Evolutionary conservation across 306 rosid species (phyloP).

Genomic region (Datisca glomerata): DNA sequence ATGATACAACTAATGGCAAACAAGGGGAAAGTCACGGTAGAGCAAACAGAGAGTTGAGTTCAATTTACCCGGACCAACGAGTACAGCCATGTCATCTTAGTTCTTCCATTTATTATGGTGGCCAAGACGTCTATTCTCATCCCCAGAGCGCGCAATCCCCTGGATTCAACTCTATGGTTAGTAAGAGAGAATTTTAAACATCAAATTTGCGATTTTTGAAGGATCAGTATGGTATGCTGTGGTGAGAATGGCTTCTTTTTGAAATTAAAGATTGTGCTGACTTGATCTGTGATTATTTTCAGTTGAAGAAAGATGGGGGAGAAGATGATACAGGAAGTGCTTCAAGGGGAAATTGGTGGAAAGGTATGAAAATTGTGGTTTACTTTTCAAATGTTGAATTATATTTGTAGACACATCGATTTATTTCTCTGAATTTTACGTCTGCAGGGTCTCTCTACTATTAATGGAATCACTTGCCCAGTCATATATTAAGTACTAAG

Average conservation of each 20-base stretch:
- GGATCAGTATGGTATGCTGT: no score
- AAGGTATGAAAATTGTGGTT: constrained; percentile 30
- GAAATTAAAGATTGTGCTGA: not conserved
- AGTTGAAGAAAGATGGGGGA: constrained; percentile 51
- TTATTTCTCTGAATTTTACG: constrained; percentile 9
- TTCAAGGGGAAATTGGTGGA: constrained; percentile 88
- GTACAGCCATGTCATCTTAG: constrained; percentile 73
- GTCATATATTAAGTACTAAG: not conserved
- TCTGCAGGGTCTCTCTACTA: constrained; percentile 69
- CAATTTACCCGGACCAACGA: constrained; percentile 50
- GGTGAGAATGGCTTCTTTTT: no score
- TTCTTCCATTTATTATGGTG: constrained; percentile 87
- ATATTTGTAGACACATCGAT: constrained; percentile 1
- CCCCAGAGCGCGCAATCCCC: constrained; percentile 34
- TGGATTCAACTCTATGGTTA: constrained; percentile 31
- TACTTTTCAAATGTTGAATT: not conserved
- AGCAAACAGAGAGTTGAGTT: constrained; percentile 27
- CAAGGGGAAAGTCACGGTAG: constrained; percentile 27
- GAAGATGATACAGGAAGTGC: constrained; percentile 73
- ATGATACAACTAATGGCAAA: constrained; percentile 19
- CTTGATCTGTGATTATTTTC: constrained; percentile 4
- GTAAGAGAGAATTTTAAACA: constrained; percentile 4
- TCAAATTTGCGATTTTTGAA: no score
- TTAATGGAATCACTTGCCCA: constrained; percentile 24
- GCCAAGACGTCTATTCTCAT: constrained; percentile 51